These are phyloP conservation scores for Tarenaya hassleriana DNA, from an alignment of 345 rosid species.

Conservation along the genomic window DNA sequence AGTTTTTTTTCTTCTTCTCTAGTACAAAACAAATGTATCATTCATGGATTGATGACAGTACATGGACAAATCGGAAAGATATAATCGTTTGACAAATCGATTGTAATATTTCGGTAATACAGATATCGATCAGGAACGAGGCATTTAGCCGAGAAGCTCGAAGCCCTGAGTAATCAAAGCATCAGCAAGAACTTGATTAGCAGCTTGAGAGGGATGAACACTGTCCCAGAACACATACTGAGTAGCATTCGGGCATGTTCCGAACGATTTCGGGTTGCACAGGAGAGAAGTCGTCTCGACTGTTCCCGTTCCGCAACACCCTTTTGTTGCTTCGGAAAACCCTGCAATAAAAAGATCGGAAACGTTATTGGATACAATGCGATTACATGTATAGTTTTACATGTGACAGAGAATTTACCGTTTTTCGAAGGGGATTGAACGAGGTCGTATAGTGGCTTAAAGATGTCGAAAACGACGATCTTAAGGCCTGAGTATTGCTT, in stretches of 20 bases:
- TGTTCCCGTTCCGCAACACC: slow-evolving; percentile 88
- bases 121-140: neutral
- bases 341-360: slow-evolving; percentile 34
- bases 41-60: slow-evolving; percentile 12
- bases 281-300: slow-evolving; percentile 63
- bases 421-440: slow-evolving; percentile 50
- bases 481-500: slow-evolving; percentile 66
- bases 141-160: slow-evolving; percentile 42
- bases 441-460: slow-evolving; percentile 53
- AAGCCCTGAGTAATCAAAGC: slow-evolving; percentile 55
- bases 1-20: slow-evolving; percentile 4
- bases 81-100: neutral
- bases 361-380: slow-evolving; percentile 9
- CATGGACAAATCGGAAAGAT: neutral
- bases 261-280: slow-evolving; percentile 66
- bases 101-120: too few relatives aligned
- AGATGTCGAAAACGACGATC: slow-evolving; percentile 80
- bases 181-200: slow-evolving; percentile 78
- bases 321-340: slow-evolving; percentile 68
- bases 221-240: slow-evolving; percentile 91
- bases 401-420: slow-evolving; percentile 33
- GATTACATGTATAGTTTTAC: too few relatives aligned
- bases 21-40: slow-evolving; percentile 16
- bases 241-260: slow-evolving; percentile 81
- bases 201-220: slow-evolving; percentile 91